Base-by-base conservation (phyloP, 768 basidiomycete genomes). In the Melanogaster broomeanus region DNA sequence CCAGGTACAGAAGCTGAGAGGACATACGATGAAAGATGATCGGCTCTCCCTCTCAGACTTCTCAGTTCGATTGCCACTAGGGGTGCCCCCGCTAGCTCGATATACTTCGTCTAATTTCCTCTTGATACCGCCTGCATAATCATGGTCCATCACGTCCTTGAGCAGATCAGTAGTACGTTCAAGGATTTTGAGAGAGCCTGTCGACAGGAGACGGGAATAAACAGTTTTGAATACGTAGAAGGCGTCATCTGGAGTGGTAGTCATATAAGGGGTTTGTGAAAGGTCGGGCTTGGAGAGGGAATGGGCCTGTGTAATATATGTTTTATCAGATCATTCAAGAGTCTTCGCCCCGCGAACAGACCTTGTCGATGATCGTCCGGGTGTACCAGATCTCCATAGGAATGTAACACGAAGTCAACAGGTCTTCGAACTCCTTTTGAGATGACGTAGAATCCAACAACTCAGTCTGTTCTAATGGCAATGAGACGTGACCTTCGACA, bases 201-300 rank as follows among this genome's bases (percentile, higher is more conserved):
- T 88, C 0, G 90, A 87, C 16, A 97, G 65, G 28, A 93, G 71
- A 11, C 97, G 82, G 18, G 82, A 76, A 5, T 94, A 76, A 3
- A 95, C 86, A 7, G 84, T 77, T 68, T 97, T 98, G 52, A 98
- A 75, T 51, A 99, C 87, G 71, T 97, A 99, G 72, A 98, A 99
- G 2, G 88, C 89, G 59, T 98, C 97, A 67, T 99, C 97, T 0
- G 92, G 91, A 0, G 83, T 84, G 0, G 90, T 93, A 0, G 88
- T 90, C 2, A 77, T 81, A 11, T 79, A 74, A 45, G 80, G 91
- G 35, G 61, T 72, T 50, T 87, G 80, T 2, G 85, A 78, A 7
- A 77, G 64, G 62, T 98, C 93, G 3, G 83, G 77, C 13, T 75
- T 83, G 22, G 96, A 91, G 38, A 97, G 75, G 22, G 86, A 84